These are phyloP conservation scores for Quercus lobata DNA, from an alignment of 331 rosid genomes.

Conservation along the genomic window DNA sequence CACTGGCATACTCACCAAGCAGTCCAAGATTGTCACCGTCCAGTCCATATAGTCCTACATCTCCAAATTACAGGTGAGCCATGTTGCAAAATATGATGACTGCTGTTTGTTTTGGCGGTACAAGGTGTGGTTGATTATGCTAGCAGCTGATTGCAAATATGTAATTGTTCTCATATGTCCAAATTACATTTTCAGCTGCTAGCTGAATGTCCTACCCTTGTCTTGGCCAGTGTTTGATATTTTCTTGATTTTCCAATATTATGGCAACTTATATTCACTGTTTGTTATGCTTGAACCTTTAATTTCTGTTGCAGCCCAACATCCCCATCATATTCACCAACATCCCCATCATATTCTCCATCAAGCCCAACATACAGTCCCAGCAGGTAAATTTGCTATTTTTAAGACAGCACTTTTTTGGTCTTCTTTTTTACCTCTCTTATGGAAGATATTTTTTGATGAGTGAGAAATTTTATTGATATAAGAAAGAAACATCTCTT, in stretches of 20 bases:
- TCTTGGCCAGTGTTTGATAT: slow-evolving; percentile 2
- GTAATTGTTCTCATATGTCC: slow-evolving; percentile 6
- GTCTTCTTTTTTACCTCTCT: neutral
- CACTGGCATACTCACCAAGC: slow-evolving; percentile 95
- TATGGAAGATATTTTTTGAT: too few species aligned
- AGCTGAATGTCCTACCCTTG: neutral
- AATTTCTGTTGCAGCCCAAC: slow-evolving; percentile 68
- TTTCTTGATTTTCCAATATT: slow-evolving; percentile 10
- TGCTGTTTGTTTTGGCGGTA: neutral
- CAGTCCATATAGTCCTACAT: slow-evolving; percentile 93
- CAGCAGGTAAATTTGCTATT: slow-evolving; percentile 61
- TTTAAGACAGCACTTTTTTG: neutral
- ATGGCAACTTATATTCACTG: neutral
- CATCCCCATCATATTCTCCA: slow-evolving; percentile 95
- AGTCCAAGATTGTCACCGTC: slow-evolving; percentile 93
- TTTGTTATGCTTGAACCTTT: neutral
- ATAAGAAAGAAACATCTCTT: too few species aligned
- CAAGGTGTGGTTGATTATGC: neutral
- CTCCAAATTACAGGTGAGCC: slow-evolving; percentile 80
- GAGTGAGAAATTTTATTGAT: too few species aligned
- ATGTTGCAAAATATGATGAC: neutral
- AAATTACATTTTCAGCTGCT: slow-evolving; percentile 5
- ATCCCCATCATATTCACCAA: slow-evolving; percentile 95
- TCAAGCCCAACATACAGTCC: slow-evolving; percentile 98
- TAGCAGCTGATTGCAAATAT: neutral